Evolutionary conservation across 208 protist genomes (phyloP).

Genomic region (Leishmania mexicana): DNA sequence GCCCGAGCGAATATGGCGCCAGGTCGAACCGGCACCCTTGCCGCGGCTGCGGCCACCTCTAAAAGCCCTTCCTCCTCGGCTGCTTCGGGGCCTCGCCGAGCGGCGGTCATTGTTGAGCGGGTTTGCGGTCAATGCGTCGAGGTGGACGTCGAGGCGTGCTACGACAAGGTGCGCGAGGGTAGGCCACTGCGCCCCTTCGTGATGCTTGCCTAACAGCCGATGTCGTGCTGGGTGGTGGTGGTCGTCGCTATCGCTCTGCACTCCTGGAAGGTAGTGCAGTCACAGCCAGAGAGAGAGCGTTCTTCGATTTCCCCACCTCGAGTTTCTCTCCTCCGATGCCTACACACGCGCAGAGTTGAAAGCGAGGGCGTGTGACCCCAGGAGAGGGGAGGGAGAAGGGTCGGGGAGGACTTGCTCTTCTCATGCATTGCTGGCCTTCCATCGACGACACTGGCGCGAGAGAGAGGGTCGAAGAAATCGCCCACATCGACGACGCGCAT

Average conservation of each 20-base stretch:
- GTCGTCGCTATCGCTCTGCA: not conserved
- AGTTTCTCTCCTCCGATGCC: not conserved
- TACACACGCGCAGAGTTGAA: not conserved
- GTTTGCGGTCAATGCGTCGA: slow-evolving; percentile 40
- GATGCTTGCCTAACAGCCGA: slow-evolving; percentile 12
- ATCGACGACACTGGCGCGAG: not conserved
- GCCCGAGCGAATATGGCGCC: not conserved
- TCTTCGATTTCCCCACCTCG: not conserved
- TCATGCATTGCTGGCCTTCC: not conserved
- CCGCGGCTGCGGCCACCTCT: not conserved
- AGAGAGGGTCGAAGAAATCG: not conserved
- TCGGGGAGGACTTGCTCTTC: not conserved
- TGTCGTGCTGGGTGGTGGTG: not conserved
- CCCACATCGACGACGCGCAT: not conserved
- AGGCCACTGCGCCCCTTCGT: slow-evolving; percentile 20
- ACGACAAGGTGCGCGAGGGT: slow-evolving; percentile 18
- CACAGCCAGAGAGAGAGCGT: not conserved
- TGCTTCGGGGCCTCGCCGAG: not conserved
- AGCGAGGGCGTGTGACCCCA: not conserved
- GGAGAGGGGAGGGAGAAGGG: not conserved
- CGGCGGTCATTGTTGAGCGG: slow-evolving; percentile 39
- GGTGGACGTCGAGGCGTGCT: slow-evolving; percentile 48
- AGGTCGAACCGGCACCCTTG: not conserved
- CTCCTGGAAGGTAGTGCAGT: not conserved
- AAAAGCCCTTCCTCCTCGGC: not conserved